Conservation (phyloP, 768 basidiomycete species). For the Leccinum pellstonianum region DNA sequence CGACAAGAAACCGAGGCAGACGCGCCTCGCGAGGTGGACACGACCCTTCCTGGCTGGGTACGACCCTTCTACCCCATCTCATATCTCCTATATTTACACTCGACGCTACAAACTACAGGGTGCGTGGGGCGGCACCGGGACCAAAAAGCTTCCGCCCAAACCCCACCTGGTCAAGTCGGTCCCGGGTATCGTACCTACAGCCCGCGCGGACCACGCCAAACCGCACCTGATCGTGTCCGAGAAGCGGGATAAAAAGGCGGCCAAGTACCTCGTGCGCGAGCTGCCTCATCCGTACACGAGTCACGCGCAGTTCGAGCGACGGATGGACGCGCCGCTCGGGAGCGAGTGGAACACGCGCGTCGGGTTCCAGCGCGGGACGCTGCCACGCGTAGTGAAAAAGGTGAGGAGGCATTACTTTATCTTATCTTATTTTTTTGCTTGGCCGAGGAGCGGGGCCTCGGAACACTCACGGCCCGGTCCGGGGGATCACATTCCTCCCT, state of each 20-base stretch:
- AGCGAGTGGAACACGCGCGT: slow-evolving; percentile 92
- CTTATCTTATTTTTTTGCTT: neutral
- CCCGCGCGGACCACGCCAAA: slow-evolving; percentile 82
- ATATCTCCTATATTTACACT: neutral
- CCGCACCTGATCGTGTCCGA: slow-evolving; percentile 94
- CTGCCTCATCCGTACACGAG: slow-evolving; percentile 94
- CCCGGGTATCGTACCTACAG: slow-evolving; percentile 73
- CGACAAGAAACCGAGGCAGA: slow-evolving; percentile 79
- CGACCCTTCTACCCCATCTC: slow-evolving; percentile 24
- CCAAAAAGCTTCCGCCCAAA: slow-evolving; percentile 57
- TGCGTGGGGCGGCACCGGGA: slow-evolving; percentile 85
- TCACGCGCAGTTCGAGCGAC: slow-evolving; percentile 87
- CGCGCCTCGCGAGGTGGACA: slow-evolving; percentile 85
- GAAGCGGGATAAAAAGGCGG: slow-evolving; percentile 90
- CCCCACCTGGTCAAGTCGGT: slow-evolving; percentile 77
- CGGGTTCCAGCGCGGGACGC: slow-evolving; percentile 77
- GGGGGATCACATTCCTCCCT: neutral
- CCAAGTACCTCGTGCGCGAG: slow-evolving; percentile 87
- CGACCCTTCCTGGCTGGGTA: slow-evolving; percentile 94
- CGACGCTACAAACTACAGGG: slow-evolving; percentile 51
- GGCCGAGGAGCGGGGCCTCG: neutral
- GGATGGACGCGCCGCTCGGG: slow-evolving; percentile 79
- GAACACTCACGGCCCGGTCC: neutral
- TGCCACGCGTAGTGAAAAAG: slow-evolving; percentile 88
- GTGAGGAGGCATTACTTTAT: slow-evolving; percentile 32